Base-by-base conservation (phyloP, 2,329 filamentous ascomycete species). In the Xylariaceae sp. region DNA sequence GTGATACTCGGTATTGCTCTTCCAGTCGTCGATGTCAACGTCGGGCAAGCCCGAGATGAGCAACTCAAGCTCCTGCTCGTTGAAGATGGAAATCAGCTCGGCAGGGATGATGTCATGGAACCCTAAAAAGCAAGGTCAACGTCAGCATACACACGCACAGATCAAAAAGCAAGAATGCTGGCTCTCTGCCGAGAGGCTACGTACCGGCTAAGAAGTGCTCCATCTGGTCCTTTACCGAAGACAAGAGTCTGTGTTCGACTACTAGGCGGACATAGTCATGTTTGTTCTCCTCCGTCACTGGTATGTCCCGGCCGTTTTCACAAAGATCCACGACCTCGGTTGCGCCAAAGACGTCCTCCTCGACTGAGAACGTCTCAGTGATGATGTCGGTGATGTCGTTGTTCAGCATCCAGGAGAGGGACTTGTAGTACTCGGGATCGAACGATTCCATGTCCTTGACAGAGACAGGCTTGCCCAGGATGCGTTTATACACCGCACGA, bases 361-460 rank as follows among this genome's bases (percentile, higher is more conserved):
- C 89, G 18, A 94, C 81, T 9, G 89, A 92, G 61, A 98, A 97
- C 2, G 87, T 94, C 66, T 98, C 90, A 3, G 87, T 92, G 54
- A 97, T 92, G 56, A 97, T 88, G 57, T 97, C 92, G 4, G 89
- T 95, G 53, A 98, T 98, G 59, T 98, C 90, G 56, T 98, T 97
- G 60, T 95, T 87, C 41, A 97, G 73, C 81, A 98, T 97, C 94
- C 94, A 98, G 44, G 92, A 80, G 15, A 98, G 75, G 11, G 90
- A 97, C 64, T 97, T 98, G 78, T 97, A 96, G 69, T 98, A 98
- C 56, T 98, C 90, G 3, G 94, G 82, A 61, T 98, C 92, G 46
- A 98, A 85, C 15, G 89, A 96, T 64, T 98, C 92, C 88, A 98
- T 97, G 57, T 98, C 92, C 69, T 98, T 98, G 64, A 98, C 85